Evolutionary conservation across 768 basidiomycete genomes (phyloP), one percentile per base, ranked within the genome.

Genomic region (Gymnopilus dilepis): DNA sequence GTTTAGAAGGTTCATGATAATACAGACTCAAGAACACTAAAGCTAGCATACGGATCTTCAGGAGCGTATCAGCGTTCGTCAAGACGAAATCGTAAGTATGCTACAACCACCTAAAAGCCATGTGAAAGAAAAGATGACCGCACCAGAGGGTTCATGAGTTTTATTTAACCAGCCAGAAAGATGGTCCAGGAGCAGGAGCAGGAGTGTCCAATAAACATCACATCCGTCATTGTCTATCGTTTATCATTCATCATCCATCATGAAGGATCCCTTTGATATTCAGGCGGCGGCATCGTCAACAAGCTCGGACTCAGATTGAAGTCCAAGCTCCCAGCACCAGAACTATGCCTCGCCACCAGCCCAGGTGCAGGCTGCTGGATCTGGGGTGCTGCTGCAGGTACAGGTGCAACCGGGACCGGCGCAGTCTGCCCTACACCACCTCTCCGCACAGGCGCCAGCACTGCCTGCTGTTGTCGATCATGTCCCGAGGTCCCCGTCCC

Each of bases 191-290:
- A n/a, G 28, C 47, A 30, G 6, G 26, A 24, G 3, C 34, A 33
- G 31, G 12, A 52, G n/a, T 34, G 33, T 40, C 17, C 30, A 19
- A 9, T n/a, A 34, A 19, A 40, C 11, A 19, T n/a, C n/a, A n/a
- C n/a, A n/a, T n/a, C n/a, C n/a, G n/a, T n/a, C n/a, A n/a, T n/a
- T n/a, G n/a, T n/a, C n/a, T n/a, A 6, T 15, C 6, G 15, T 28
- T 41, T 41, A 41, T 56, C 41, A 19, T 19, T 21, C 45, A 47
- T n/a, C n/a, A 12, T 33, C 50, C 19, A 41, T 56, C 55, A 45
- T 56, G 55, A 56, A 34, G 55, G 55, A 56, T 56, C 55, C 21
- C 24, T 38, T 19, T 56, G 38, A 31, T 56, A 56, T 9, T 42
- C 38, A 7, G 55, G 55, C n/a, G 55, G 55, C 1, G 55, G 52